These are phyloP conservation scores for Nectriaceae sp. DNA, from an alignment of 2,329 filamentous ascomycete genomes.

Conservation along the genomic window DNA sequence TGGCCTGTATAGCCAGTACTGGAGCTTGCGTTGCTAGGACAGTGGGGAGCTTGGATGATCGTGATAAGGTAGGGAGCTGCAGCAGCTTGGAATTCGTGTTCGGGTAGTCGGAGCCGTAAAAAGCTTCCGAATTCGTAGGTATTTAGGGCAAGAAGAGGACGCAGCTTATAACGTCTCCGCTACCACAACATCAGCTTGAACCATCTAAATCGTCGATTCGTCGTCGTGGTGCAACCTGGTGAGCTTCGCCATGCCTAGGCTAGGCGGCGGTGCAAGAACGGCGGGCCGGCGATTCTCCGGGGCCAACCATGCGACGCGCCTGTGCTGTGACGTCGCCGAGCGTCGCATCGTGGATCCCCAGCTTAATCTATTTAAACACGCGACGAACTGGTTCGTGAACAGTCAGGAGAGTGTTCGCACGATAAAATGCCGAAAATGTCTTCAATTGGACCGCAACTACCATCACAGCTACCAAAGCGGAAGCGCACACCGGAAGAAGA, in stretches of 20 bases:
- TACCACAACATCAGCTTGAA: not conserved
- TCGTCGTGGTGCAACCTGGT: slow-evolving; percentile 20
- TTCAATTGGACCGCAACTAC: slow-evolving; percentile 70
- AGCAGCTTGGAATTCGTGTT: slow-evolving; percentile 23
- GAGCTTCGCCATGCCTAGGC: slow-evolving; percentile 28
- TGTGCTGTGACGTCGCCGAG: slow-evolving; percentile 25
- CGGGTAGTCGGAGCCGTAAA: slow-evolving; percentile 20
- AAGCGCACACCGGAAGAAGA: slow-evolving; percentile 51
- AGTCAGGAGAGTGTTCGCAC: not conserved
- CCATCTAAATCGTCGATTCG: slow-evolving; percentile 10
- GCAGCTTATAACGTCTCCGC: not conserved
- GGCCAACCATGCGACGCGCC: slow-evolving; percentile 1
- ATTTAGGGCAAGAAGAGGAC: not conserved
- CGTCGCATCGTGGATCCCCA: slow-evolving; percentile 5
- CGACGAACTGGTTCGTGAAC: slow-evolving; percentile 6
- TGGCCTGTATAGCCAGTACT: slow-evolving; percentile 16
- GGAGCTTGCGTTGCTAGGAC: slow-evolving; percentile 14
- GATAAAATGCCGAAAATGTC: slow-evolving; percentile 51
- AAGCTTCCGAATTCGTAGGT: slow-evolving; percentile 3
- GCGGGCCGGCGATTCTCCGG: slow-evolving; percentile 33
- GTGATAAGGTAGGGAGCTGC: slow-evolving; percentile 18
- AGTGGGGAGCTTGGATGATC: slow-evolving; percentile 16
- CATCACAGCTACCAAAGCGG: slow-evolving; percentile 66
- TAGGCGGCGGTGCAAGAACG: slow-evolving; percentile 19
- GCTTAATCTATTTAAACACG: slow-evolving; percentile 10